Base-by-base conservation (phyloP, 441 rosid species). In the Flueggea neowawraea region DNA sequence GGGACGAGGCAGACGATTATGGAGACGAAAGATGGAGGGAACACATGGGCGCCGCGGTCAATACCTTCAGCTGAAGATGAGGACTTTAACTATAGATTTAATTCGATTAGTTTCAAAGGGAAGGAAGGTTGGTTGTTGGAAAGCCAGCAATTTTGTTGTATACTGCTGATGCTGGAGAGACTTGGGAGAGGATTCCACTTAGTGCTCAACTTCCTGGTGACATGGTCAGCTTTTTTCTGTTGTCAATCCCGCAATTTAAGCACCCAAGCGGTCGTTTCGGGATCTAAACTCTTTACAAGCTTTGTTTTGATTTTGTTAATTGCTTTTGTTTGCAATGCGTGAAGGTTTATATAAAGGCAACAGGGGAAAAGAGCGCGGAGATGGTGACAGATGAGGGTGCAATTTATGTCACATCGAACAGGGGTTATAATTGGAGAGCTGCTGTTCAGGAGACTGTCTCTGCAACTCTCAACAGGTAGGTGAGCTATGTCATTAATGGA, bases 391-490 rank as follows among this genome's bases (percentile, higher is more conserved):
- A 94, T 68, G 72, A 94, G 80, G 98, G 98, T 70, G 97, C 98
- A 60, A 94, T 90, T 31, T 94, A 90, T 78, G 63, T 85, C 73
- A 94, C 98, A 44, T 82, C 98, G 9, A 94, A 90, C 71, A 82
- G 69, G 70, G 97, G 98, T 17, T 90, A 87, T 69, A 94, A 94
- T 73, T 87, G 96, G 98, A 94, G 72, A 75, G 97, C 98, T 58
- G 95, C 95, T 44, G 89, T 90, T 68, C 96, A 94, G 69, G 98
- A 94, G 78, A 85, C 93, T 43, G 96, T 90, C 12, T 94, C 96
- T n/a, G 96, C 98, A 61, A 94, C 98, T 32, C 93, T 90, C 58
- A 94, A 94, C 73, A 90, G 98, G 98, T 94, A 84, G 90, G 92
- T 85, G 11, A 51, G 52, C 63, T 62, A 16, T 16, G 53, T 52